Conservation (phyloP, 2,329 filamentous ascomycete species). For the Fusarium bactridioides region DNA sequence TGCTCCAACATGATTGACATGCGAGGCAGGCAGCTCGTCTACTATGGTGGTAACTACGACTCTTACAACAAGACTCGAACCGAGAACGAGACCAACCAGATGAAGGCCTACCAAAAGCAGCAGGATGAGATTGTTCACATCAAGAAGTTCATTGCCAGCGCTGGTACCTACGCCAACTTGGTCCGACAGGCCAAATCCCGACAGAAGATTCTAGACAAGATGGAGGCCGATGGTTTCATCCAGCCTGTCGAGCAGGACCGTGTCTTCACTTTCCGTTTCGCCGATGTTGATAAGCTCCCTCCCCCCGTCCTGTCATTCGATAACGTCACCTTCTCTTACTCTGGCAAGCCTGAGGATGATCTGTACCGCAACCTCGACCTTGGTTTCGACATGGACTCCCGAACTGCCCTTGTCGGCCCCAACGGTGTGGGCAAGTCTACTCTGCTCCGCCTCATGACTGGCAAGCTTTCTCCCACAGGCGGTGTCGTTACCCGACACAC, state of each 20-base stretch:
- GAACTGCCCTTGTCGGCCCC: constrained; percentile 94
- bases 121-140: constrained; percentile 99
- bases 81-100: constrained; percentile 97
- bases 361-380: constrained; percentile 97
- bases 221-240: constrained; percentile 99
- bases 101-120: constrained; percentile 99
- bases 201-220: constrained; percentile 99
- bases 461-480: constrained; percentile 84
- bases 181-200: constrained; percentile 98
- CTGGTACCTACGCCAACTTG: constrained; percentile 99
- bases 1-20: constrained; percentile 99
- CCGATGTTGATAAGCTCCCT: constrained; percentile 98
- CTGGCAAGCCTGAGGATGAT: constrained; percentile 86
- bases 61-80: constrained; percentile 92
- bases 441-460: constrained; percentile 93
- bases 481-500: constrained; percentile 91
- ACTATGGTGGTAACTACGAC: constrained; percentile 99
- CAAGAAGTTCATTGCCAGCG: constrained; percentile 99
- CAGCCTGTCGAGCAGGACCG: constrained; percentile 85
- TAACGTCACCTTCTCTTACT: constrained; percentile 98
- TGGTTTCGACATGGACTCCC: constrained; percentile 99
- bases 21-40: constrained; percentile 85
- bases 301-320: constrained; percentile 96
- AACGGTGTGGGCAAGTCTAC: constrained; percentile 99
- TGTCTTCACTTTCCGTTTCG: constrained; percentile 97